Conservation (phyloP, 1,139 yeast species). For the Nakaseomyces kungkrabaensis region DNA sequence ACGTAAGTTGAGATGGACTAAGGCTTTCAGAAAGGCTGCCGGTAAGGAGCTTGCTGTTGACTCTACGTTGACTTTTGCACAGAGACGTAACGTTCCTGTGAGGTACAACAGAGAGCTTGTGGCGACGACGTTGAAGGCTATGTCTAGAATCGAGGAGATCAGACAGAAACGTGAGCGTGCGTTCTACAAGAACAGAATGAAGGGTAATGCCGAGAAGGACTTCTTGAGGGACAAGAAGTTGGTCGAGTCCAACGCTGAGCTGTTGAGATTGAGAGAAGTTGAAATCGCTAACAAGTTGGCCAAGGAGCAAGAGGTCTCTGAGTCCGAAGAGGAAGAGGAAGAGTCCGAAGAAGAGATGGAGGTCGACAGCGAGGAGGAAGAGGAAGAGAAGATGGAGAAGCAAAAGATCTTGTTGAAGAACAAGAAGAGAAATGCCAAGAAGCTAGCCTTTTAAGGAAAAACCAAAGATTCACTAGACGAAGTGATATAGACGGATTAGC, state of each 20-base stretch:
- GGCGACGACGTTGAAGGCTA: conserved; percentile 85
- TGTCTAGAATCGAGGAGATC: conserved; percentile 93
- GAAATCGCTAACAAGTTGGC: conserved; percentile 78
- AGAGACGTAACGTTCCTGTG: conserved; percentile 96
- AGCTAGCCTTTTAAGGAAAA: conserved; percentile 20
- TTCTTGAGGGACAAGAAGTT: conserved; percentile 79
- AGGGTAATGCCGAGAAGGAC: conserved; percentile 85
- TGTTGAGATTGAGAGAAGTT: conserved; percentile 85
- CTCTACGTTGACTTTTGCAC: conserved; percentile 89
- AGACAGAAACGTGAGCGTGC: conserved; percentile 96
- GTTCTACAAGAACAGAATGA: conserved; percentile 98
- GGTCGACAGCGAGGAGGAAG: conserved; percentile 36
- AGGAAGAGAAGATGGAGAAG: conserved; percentile 41
- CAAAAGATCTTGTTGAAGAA: conserved; percentile 73
- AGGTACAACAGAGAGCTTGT: conserved; percentile 95
- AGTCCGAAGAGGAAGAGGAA: conserved; percentile 40
- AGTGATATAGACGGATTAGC: neutral
- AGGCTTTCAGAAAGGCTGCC: conserved; percentile 97
- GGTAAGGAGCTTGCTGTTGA: conserved; percentile 98
- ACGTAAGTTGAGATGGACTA: conserved; percentile 95
- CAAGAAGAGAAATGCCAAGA: conserved; percentile 40
- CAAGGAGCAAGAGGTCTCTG: conserved; percentile 48
- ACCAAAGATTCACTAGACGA: neutral
- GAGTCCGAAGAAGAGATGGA: conserved; percentile 36
- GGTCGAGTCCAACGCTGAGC: conserved; percentile 79